Evolutionary conservation across 495 filamentous ascomycete genomes (phyloP).

Genomic region (Chaetomium cochliodes): DNA sequence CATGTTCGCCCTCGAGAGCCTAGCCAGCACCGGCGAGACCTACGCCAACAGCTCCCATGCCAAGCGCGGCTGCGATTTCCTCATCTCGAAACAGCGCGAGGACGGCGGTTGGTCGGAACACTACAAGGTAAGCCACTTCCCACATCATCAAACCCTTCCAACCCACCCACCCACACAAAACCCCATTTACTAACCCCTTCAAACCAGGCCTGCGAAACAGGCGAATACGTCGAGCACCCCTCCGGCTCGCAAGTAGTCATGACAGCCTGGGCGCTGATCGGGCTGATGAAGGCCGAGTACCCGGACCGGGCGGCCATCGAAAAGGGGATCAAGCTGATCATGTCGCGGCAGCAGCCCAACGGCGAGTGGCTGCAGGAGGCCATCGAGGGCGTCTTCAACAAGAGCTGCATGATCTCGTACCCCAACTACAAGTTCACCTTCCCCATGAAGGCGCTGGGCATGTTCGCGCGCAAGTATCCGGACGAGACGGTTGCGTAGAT

Average conservation of each 20-base stretch:
- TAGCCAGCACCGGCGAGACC: conserved; percentile 76
- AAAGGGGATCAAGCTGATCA: conserved; percentile 75
- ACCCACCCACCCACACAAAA: neutral
- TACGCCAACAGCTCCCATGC: conserved; percentile 70
- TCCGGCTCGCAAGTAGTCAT: conserved; percentile 80
- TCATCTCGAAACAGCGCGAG: conserved; percentile 74
- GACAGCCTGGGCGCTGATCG: conserved; percentile 88
- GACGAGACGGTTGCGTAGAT: conserved; percentile 52
- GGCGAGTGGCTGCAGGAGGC: conserved; percentile 95
- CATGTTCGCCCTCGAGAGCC: conserved; percentile 90
- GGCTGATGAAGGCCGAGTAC: conserved; percentile 78
- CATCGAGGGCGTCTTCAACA: conserved; percentile 98
- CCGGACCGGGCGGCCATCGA: conserved; percentile 71
- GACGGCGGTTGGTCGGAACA: conserved; percentile 98
- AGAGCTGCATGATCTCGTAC: conserved; percentile 99
- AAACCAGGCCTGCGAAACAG: conserved; percentile 54
- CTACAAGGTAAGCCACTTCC: conserved; percentile 64
- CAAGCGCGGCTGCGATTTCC: conserved; percentile 77
- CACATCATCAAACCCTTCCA: neutral
- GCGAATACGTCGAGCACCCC: conserved; percentile 50
- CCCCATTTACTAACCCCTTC: neutral
- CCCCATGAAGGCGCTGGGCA: conserved; percentile 86
- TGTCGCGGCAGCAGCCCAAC: conserved; percentile 78
- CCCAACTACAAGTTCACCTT: conserved; percentile 99
- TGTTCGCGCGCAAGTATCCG: conserved; percentile 77